Base-by-base conservation (phyloP, 2,329 filamentous ascomycete species). In the Scleromitrula shiraiana region DNA sequence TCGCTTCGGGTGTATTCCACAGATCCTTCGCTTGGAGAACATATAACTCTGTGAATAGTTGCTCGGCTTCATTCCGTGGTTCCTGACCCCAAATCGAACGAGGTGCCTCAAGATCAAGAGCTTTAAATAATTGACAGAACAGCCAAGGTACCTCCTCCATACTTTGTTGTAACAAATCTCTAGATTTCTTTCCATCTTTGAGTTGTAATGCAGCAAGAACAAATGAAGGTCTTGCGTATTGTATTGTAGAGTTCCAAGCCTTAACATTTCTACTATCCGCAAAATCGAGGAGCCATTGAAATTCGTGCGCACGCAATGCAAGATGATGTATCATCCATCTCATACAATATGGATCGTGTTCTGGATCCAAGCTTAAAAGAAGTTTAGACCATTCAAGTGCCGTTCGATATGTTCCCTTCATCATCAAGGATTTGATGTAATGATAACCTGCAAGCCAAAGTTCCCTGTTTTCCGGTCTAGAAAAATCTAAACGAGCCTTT, bases 331-430 rank as follows among this genome's bases (percentile, higher is more conserved):
- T 78, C 53, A 88, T 76, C 47, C 95, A 77, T 51, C 82, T 76
- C 61, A 95, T 78, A 39, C 80, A 86, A 60, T 95, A 96, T 0
- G 89, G 89, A 62, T 98, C 93, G 4, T 73, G 70, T 40, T 74
- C 69, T 3, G 81, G 80, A 56, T 89, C 80, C 50, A 97, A 68
- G 50, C 82, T 78, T 24, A 94, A 74, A 8, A 96, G 71, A 5
- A 97, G 69, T 67, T 93, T 95, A 6, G 87, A 78, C 90, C 93
- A 98, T 66, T 97, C 93, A 40, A 95, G 80, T 0, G 89, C 88
- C 1, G 93, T 97, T 39, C 89, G 78, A 73, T 88, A 95, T 1
- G 91, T 96, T n/a, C 90, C 89, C 58, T 94, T 91, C 68, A 88
- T 82, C 14, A 88, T 76, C 19, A 98, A 72, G 56, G 88, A 93